These are phyloP conservation scores for Orbilia brochopaga DNA, from an alignment of 2,329 filamentous ascomycete genomes.

Conservation along the genomic window DNA sequence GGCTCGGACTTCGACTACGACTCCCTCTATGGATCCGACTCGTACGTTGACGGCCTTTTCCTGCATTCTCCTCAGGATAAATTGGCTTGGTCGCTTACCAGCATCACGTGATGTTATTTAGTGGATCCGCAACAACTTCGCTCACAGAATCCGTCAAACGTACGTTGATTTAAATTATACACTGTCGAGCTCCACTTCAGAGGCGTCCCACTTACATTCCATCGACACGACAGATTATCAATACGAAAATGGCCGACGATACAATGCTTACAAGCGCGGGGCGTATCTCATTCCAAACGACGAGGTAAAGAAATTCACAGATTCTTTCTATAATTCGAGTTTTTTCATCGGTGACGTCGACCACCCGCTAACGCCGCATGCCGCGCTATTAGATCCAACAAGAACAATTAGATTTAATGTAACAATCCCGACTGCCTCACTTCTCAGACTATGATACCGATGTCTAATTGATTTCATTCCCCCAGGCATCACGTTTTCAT, in stretches of 20 bases:
- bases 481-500: slow-evolving; percentile 61
- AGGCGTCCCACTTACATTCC: not conserved
- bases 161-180: not conserved
- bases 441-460: not conserved
- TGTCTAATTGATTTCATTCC: not conserved
- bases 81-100: slow-evolving; percentile 3
- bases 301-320: too few species aligned
- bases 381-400: slow-evolving; percentile 28
- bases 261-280: slow-evolving; percentile 61
- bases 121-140: slow-evolving; percentile 46
- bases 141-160: slow-evolving; percentile 44
- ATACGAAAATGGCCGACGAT: slow-evolving; percentile 58
- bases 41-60: slow-evolving; percentile 21
- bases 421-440: not conserved
- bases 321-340: not conserved
- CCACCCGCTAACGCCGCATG: not conserved
- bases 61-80: not conserved
- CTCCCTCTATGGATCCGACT: slow-evolving; percentile 45
- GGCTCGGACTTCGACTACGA: slow-evolving; percentile 28
- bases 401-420: slow-evolving; percentile 50
- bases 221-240: slow-evolving; percentile 21
- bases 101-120: slow-evolving; percentile 23
- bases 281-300: slow-evolving; percentile 65
- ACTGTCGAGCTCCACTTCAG: not conserved
- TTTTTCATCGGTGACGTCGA: too few species aligned